Percentiles rank a stretch among this genome's conserved stretches.
Conservation (phyloP, 2,329 filamentous ascomycete genomes). For the Aspergillus aculeatinus region DNA sequence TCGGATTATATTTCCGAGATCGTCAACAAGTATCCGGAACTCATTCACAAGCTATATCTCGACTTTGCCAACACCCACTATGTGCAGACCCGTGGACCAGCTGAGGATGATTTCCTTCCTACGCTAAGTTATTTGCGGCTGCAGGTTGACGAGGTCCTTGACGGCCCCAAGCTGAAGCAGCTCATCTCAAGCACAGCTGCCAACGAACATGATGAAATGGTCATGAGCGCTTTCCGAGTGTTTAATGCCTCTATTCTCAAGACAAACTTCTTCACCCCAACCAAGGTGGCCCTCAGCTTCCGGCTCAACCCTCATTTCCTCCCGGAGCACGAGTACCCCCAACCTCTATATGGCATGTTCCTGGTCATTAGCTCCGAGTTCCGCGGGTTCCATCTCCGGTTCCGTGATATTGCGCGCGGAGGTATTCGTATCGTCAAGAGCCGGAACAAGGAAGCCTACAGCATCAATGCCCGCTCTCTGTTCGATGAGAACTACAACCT, state of each 20-base stretch:
- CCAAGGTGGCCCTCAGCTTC: conserved; percentile 97
- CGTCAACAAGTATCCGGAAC: conserved; percentile 82
- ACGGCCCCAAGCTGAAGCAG: conserved; percentile 70
- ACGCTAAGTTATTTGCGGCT: conserved; percentile 67
- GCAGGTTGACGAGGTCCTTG: conserved; percentile 71
- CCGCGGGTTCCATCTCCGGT: conserved; percentile 93
- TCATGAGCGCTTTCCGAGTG: conserved; percentile 92
- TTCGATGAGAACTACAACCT: conserved; percentile 99
- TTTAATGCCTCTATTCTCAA: conserved; percentile 94
- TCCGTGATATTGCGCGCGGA: conserved; percentile 93
- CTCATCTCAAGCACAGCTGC: conserved; percentile 75
- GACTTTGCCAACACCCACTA: conserved; percentile 88
- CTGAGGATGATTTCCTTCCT: conserved; percentile 67
- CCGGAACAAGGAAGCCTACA: conserved; percentile 89
- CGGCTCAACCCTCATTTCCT: conserved; percentile 79
- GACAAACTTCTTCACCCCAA: conserved; percentile 97
- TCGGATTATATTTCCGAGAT: conserved; percentile 98
- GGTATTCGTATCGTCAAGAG: conserved; percentile 99
- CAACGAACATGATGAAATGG: conserved; percentile 97
- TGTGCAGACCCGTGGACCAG: conserved; percentile 60
- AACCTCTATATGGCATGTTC: conserved; percentile 97
- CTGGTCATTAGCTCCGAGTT: conserved; percentile 96
- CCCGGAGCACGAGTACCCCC: conserved; percentile 87
- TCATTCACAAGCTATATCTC: conserved; percentile 85
- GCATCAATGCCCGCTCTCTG: conserved; percentile 91